Percentiles rank a stretch among this genome's conserved stretches.
These are phyloP conservation scores for Aphanoascus verrucosus DNA, from an alignment of 2,329 filamentous ascomycete genomes.

Conservation along the genomic window DNA sequence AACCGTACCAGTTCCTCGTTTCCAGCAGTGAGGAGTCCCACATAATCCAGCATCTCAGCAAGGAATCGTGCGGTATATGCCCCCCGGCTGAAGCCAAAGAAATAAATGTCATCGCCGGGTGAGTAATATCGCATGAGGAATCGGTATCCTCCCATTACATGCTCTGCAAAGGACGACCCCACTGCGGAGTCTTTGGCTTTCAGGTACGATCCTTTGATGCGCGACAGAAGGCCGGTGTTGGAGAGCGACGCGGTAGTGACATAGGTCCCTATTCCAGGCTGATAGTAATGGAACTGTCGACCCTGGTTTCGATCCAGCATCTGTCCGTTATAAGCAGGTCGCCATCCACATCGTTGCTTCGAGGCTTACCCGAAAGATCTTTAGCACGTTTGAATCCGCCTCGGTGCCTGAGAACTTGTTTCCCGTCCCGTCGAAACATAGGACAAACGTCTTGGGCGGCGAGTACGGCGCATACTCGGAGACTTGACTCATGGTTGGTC, in stretches of 20 bases:
- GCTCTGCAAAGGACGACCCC: conserved; percentile 36
- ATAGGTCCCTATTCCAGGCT: conserved; percentile 37
- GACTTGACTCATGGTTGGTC: conserved; percentile 6
- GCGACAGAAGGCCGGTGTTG: conserved; percentile 24
- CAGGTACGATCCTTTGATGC: conserved; percentile 15
- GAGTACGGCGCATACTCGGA: conserved; percentile 27
- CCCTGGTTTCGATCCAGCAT: conserved; percentile 30
- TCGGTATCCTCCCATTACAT: conserved; percentile 44
- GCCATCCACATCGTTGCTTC: background rate
- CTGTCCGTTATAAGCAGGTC: conserved; percentile 8
- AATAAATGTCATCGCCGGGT: conserved; percentile 43
- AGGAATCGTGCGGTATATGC: conserved; percentile 46
- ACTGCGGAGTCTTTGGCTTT: conserved; percentile 17
- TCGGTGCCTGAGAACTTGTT: conserved; percentile 26
- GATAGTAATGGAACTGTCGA: conserved; percentile 18
- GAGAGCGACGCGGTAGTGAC: conserved; percentile 29
- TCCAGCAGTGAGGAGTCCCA: conserved; percentile 42
- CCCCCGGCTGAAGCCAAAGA: conserved; percentile 47
- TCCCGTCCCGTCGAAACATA: conserved; percentile 23
- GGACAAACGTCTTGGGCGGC: conserved; percentile 28
- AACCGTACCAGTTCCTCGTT: conserved; percentile 47
- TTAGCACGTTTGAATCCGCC: conserved; percentile 46
- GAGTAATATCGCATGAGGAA: conserved; percentile 49
- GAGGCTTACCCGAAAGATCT: conserved; percentile 29
- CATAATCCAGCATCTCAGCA: conserved; percentile 42